These are phyloP conservation scores for Mrakia gelida DNA, from an alignment of 768 basidiomycete species.

Conservation along the genomic window DNA sequence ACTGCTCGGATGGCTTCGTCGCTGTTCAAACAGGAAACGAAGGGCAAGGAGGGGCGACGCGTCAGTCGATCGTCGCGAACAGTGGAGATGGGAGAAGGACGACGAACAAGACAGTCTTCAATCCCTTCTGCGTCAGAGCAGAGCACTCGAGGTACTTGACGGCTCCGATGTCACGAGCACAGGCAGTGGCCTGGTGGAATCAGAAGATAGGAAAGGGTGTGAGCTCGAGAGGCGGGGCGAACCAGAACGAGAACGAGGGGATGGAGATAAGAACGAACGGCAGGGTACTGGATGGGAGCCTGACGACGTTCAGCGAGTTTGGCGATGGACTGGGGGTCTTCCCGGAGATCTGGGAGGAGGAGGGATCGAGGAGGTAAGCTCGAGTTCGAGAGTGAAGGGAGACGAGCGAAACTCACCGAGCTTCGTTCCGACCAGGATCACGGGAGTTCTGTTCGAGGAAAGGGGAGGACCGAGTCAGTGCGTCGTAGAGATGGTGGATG, in stretches of 20 bases:
- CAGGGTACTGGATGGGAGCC: slow-evolving; percentile 41
- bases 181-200: neutral
- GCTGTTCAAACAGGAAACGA: slow-evolving; percentile 13
- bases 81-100: neutral
- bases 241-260: slow-evolving; percentile 17
- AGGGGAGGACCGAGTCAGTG: slow-evolving; percentile 41
- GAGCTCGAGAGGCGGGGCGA: neutral
- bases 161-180: slow-evolving; percentile 31
- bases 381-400: slow-evolving; percentile 31
- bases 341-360: slow-evolving; percentile 75
- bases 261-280: slow-evolving; percentile 32
- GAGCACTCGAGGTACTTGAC: slow-evolving; percentile 31
- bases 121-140: slow-evolving; percentile 44
- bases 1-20: slow-evolving; percentile 46
- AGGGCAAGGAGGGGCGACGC: neutral
- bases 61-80: neutral
- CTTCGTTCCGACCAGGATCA: slow-evolving; percentile 48
- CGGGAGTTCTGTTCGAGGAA: slow-evolving; percentile 39
- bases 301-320: slow-evolving; percentile 44
- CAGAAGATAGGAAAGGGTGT: too few relatives aligned
- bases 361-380: neutral
- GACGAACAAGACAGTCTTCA: slow-evolving; percentile 44
- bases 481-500: too few relatives aligned
- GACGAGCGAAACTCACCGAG: slow-evolving; percentile 14
- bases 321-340: slow-evolving; percentile 70